Conservation (phyloP, 352 stramenopile genomes). For the Phytopythium delawarense region DNA sequence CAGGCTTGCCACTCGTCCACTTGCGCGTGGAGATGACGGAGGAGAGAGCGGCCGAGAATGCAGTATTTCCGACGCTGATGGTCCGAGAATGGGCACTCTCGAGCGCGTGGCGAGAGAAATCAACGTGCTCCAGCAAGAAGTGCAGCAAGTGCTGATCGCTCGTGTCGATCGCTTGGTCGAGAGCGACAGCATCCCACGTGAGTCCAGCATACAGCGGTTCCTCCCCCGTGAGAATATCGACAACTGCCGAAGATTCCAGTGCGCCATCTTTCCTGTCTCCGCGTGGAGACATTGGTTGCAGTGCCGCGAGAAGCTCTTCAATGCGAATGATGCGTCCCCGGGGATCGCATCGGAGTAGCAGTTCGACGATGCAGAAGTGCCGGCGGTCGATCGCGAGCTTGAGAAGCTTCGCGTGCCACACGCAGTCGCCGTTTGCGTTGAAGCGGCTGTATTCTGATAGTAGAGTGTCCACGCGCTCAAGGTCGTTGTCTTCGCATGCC, state of each 20-base stretch:
- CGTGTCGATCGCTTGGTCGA: conserved; percentile 10
- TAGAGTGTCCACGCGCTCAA: conserved; percentile 15
- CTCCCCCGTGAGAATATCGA: conserved; percentile 12
- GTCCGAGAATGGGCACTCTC: conserved; percentile 2
- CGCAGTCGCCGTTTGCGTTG: conserved; percentile 1
- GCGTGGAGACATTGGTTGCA: background rate
- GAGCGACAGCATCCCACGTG: conserved; percentile 13
- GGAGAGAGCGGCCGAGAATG: background rate
- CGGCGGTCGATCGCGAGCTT: conserved; percentile 7
- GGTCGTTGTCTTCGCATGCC: conserved; percentile 12
- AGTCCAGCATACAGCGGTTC: conserved; percentile 4
- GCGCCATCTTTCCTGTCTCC: background rate
- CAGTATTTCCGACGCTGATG: conserved; percentile 4
- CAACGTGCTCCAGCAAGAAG: conserved; percentile 18
- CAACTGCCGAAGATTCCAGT: conserved; percentile 6
- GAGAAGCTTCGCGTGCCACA: conserved; percentile 14
- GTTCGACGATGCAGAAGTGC: conserved; percentile 13
- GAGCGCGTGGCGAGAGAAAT: conserved; percentile 2
- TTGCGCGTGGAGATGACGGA: background rate
- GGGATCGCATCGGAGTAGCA: conserved; percentile 24
- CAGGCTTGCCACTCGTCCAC: background rate
- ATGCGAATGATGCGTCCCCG: conserved; percentile 21
- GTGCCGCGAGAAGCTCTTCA: conserved; percentile 15
- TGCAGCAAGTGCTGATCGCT: conserved; percentile 9
- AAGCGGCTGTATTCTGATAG: conserved; percentile 17